These are phyloP conservation scores for Saprolegnia parasitica DNA, from an alignment of 352 stramenopile species.

Conservation along the genomic window DNA sequence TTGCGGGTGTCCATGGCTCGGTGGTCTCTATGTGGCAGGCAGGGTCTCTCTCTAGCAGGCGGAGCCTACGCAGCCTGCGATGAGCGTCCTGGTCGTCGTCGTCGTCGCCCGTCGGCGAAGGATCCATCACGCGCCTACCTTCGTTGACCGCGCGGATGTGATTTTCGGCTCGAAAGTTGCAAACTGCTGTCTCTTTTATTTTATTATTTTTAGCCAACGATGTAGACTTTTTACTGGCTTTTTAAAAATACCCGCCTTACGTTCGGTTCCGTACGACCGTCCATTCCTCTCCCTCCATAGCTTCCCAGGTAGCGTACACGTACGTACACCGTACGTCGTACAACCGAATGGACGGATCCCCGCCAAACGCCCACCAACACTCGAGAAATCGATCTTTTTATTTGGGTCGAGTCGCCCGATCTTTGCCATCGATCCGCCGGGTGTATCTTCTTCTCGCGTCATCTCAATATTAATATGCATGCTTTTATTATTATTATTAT, in stretches of 20 bases:
- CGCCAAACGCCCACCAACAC: constrained; percentile 16
- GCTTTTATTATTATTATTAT: constrained; percentile 2
- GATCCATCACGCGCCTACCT: constrained; percentile 5
- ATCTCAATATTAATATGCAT: not conserved
- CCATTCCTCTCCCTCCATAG: constrained; percentile 13
- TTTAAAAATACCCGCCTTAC: constrained; percentile 26
- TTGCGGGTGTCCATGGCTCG: constrained; percentile 1
- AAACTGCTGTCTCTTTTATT: constrained; percentile 32
- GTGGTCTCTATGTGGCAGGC: not conserved
- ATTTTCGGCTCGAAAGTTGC: constrained; percentile 28
- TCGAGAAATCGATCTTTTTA: constrained; percentile 4
- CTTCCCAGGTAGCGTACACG: not conserved
- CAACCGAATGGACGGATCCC: not conserved
- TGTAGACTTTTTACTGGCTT: constrained; percentile 32
- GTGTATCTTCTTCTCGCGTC: constrained; percentile 1
- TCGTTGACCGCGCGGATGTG: constrained; percentile 11
- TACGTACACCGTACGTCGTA: not conserved
- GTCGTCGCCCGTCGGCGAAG: not conserved
- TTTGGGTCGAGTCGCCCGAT: not conserved
- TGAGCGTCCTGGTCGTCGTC: no score
- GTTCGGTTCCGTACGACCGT: not conserved
- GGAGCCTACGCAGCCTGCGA: no score
- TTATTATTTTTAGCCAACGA: constrained; percentile 29
- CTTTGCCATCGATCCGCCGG: constrained; percentile 1
- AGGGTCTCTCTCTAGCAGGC: no score